Conservation (phyloP, 345 rosid genomes). For the Odontarrhena argentea region DNA sequence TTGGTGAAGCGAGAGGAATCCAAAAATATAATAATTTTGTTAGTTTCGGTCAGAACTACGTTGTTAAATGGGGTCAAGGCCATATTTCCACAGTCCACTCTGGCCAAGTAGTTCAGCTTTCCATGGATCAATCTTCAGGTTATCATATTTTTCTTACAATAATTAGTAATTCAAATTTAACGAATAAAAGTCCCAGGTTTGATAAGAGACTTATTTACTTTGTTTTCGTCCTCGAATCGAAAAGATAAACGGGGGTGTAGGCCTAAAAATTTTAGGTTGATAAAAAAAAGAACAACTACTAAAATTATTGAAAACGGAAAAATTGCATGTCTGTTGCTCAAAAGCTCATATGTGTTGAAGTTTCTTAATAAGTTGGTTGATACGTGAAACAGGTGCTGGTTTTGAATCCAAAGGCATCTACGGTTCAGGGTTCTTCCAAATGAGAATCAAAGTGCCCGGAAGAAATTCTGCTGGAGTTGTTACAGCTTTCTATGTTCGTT, state of each 20-base stretch:
- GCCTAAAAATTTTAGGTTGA: too few species aligned
- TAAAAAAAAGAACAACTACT: too few species aligned
- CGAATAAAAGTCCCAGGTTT: too few species aligned
- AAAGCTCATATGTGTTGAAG: neutral
- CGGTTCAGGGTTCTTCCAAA: constrained; percentile 60
- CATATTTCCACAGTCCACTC: constrained; percentile 33
- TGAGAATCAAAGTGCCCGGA: constrained; percentile 57
- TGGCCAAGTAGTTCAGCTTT: constrained; percentile 40
- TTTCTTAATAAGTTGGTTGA: neutral
- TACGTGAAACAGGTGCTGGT: constrained; percentile 52
- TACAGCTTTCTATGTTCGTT: constrained; percentile 66
- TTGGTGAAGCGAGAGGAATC: neutral
- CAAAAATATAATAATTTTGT: constrained; percentile 9
- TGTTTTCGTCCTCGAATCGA: too few species aligned
- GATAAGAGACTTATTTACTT: too few species aligned
- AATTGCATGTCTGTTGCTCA: neutral
- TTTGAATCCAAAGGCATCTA: constrained; percentile 56
- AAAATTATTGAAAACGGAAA: too few species aligned
- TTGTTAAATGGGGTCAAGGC: constrained; percentile 41
- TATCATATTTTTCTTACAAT: neutral
- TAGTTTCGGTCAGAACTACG: constrained; percentile 31
- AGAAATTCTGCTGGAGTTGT: constrained; percentile 67
- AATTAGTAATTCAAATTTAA: too few species aligned
- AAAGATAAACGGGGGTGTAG: too few species aligned
- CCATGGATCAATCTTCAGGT: constrained; percentile 42